A percentile compares a stretch with the other conserved stretches of the same genome.
Evolutionary conservation across 225 moss, liverwort and hornwort species (phyloP).

Genomic region (Polytrichum commune): DNA sequence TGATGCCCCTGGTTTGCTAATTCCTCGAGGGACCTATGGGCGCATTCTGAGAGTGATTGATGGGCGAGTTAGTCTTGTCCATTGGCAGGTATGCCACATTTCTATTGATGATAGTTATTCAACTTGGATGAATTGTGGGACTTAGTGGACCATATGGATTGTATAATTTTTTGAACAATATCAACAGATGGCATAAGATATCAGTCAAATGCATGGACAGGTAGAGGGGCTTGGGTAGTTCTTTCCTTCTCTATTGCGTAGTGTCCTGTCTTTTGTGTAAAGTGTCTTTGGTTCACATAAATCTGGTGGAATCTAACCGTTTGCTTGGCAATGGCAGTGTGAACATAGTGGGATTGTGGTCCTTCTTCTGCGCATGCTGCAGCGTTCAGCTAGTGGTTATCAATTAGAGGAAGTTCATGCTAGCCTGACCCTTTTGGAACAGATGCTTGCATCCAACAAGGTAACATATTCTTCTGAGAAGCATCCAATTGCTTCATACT

Average conservation of each 20-base stretch:
- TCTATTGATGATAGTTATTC: not conserved
- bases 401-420: constrained; percentile 81
- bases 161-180: too few relatives aligned
- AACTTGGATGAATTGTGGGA: too few relatives aligned
- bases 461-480: constrained; percentile 19
- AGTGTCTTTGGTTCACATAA: not conserved
- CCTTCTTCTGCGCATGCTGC: constrained; percentile 84
- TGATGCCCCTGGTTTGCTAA: constrained; percentile 93
- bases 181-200: too few relatives aligned
- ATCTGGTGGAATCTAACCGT: constrained; percentile 4
- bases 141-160: too few relatives aligned
- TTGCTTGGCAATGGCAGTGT: constrained; percentile 53
- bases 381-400: constrained; percentile 65
- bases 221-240: too few relatives aligned
- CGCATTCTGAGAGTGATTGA: constrained; percentile 64
- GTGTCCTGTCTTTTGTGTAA: not conserved
- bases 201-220: too few relatives aligned
- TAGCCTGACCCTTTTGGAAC: constrained; percentile 72
- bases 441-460: constrained; percentile 87
- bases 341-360: constrained; percentile 89
- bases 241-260: not conserved
- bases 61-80: constrained; percentile 82
- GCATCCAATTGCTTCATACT: too few relatives aligned
- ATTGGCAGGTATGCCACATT: constrained; percentile 66
- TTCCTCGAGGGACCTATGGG: constrained; percentile 81